Evolutionary conservation across 2,329 filamentous ascomycete species (phyloP), one percentile per base, ranked within the genome.

Genomic region (Botryotinia narcissicola): DNA sequence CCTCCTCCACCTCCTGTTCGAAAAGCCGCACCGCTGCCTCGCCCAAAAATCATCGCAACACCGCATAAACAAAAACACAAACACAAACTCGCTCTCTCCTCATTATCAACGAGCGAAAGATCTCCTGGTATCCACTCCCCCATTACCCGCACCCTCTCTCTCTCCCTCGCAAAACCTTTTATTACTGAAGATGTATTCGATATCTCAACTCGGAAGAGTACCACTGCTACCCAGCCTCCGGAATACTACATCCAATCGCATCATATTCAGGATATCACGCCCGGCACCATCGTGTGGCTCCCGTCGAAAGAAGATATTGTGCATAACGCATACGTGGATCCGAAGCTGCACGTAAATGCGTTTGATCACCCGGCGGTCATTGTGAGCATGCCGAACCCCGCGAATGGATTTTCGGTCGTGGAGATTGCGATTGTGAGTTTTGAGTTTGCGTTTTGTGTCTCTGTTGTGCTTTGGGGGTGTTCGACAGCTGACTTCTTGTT

Each of bases 331-430:
- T 54, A 44, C 18, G 57, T 70, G 1, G 71, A 73, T 70, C 35
- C 63, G 6, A 40, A 61, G 10, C 35, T 73, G 22, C 71, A 73
- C 35, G 42, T 44, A 1, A 70, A 70, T 70, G 71, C 71, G 7
- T 73, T 70, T 37, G 71, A 73, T 51, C 71, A 73, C 29, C 71
- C 71, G 20, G 71, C 71, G 2, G 57, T 73, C 1, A 57, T 73
- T 6, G 25, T 73, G 20, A 70, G 40, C 32, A 35, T 40, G 32
- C 64, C 64, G 20, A 61, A 48, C 32, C 42, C 64, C 7, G 18
- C 62, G 10, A 51, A 44, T 54, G 37, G 35, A 7, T 32, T 44
- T 20, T 35, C 35, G 6, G 40, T 70, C 6, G 71, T 70, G 8
- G 64, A 70, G 42, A 61, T 73, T 51, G 63, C 64, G 32, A 62